A percentile compares a stretch with the other conserved stretches of the same genome.
These are phyloP conservation scores for Deinandra increscens DNA, from an alignment of 129 eudicot species.

Conservation along the genomic window DNA sequence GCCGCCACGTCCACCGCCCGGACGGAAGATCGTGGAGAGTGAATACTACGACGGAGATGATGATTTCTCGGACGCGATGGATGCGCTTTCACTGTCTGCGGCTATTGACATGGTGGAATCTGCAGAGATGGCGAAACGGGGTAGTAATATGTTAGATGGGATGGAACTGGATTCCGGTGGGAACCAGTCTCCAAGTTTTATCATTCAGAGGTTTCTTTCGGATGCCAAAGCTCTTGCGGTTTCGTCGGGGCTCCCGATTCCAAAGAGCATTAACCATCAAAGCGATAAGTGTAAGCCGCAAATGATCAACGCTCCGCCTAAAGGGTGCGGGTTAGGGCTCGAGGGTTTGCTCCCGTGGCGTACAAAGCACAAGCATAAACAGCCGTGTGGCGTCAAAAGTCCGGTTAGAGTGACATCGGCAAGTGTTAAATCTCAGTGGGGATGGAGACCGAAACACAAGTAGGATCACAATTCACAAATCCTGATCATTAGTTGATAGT, in stretches of 20 bases:
- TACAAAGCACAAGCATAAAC: slow-evolving; percentile 42
- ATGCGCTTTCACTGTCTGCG: slow-evolving; percentile 66
- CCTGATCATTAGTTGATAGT: not conserved
- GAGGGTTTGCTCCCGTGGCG: slow-evolving; percentile 55
- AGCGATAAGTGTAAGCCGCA: slow-evolving; percentile 17
- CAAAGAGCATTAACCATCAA: slow-evolving; percentile 20
- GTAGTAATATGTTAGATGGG: slow-evolving; percentile 13
- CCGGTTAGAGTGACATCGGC: slow-evolving; percentile 48
- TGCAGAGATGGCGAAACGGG: slow-evolving; percentile 36
- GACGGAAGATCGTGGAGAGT: slow-evolving; percentile 30
- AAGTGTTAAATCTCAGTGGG: slow-evolving; percentile 42
- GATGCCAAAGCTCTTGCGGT: slow-evolving; percentile 75
- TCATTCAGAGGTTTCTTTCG: slow-evolving; percentile 69
- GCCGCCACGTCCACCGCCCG: slow-evolving; percentile 60
- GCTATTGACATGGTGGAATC: slow-evolving; percentile 49
- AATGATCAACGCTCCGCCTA: slow-evolving; percentile 26
- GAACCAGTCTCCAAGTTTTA: slow-evolving; percentile 53
- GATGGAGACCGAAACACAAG: slow-evolving; percentile 28
- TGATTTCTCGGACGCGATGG: slow-evolving; percentile 55
- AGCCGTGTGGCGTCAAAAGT: slow-evolving; percentile 52
- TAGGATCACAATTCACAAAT: slow-evolving; percentile 5
- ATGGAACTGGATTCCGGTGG: slow-evolving; percentile 26
- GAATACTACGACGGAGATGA: slow-evolving; percentile 37
- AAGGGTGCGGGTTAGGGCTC: slow-evolving; percentile 71
- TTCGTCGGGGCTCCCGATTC: slow-evolving; percentile 40